A percentile compares a stretch with the other conserved stretches of the same genome.
These are phyloP conservation scores for Umbelopsis ramanniana DNA, from an alignment of 192 early-diverging fungal genomes.

Conservation along the genomic window DNA sequence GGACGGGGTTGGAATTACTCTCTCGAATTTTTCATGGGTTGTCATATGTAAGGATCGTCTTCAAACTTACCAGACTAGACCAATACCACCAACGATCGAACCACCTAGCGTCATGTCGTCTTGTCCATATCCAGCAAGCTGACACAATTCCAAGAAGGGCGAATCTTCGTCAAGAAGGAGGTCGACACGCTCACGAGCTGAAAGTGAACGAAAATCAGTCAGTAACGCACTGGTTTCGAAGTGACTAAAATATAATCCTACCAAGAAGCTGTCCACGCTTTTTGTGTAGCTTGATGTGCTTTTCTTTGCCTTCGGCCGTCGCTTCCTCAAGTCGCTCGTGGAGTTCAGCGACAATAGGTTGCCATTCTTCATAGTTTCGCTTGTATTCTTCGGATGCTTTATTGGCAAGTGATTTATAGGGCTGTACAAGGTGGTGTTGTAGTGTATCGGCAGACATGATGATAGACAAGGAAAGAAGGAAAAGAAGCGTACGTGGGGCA, in stretches of 20 bases:
- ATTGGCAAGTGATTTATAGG: constrained; percentile 47
- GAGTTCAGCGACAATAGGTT: constrained; percentile 50
- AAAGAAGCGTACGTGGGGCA: not conserved
- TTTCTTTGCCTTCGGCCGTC: constrained; percentile 52
- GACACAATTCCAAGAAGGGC: constrained; percentile 64
- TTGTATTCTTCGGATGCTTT: constrained; percentile 56
- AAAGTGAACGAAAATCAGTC: not conserved
- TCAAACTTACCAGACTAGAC: constrained; percentile 59
- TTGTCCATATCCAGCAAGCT: constrained; percentile 65
- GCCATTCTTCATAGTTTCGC: constrained; percentile 62
- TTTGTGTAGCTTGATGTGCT: constrained; percentile 52
- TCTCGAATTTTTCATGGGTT: too few relatives aligned
- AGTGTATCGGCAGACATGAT: constrained; percentile 35
- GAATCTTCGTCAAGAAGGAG: constrained; percentile 66
- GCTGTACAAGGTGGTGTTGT: constrained; percentile 46
- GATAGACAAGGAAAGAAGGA: not conserved
- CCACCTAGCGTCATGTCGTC: constrained; percentile 70
- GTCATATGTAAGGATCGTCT: not conserved
- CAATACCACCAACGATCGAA: constrained; percentile 66
- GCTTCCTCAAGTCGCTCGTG: constrained; percentile 57
- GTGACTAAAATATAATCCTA: constrained; percentile 24
- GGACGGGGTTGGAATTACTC: too few relatives aligned
- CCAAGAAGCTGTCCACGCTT: constrained; percentile 66
- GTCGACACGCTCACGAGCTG: constrained; percentile 64
- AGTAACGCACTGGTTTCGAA: not conserved